Base-by-base conservation (phyloP, 2,329 filamentous ascomycete genomes). In the Penicillium concentricum region DNA sequence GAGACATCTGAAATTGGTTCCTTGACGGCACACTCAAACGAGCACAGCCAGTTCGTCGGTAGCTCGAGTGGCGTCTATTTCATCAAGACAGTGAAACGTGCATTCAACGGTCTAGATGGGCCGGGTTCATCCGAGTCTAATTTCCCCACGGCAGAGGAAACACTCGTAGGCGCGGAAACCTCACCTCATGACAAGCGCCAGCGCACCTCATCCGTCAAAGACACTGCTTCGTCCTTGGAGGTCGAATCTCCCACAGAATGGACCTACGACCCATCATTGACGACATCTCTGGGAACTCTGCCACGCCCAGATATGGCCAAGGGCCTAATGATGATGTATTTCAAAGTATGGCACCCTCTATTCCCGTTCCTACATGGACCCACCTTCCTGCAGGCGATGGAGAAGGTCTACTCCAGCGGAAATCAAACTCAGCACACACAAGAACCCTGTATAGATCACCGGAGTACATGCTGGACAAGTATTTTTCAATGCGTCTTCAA, bases 1-100 rank as follows among this genome's bases (percentile, higher is more conserved):
- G 58, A 60, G 38, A 68, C 70, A 10, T 71, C 73, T 41, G 75
- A 78, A 62, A 75, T 77, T 44, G 76, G 76, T 45, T 77, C 75
- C 51, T 63, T 78, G 51, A 76, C 72, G 28, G 73, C 76, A 20
- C 71, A 76, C 45, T 72, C 74, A 4, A 74, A 74, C 38, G 72
- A 78, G 38, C 76, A 79, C 57, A 81, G 79, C 49, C 75, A 81
- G 51, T 83, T 82, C 62, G 78, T 82, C 30, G 81, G 81, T 26
- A 81, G 78, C 61, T 79, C 79, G 13, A 81, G 77, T 39, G 81
- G 81, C 4, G 78, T 82, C 43, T 83, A 78, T 67, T 83, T 83
- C 66, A 75, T 80, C 62, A 81, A 83, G 56, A 82, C 81, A 1
- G 81, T 83, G 54, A 78, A 78, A 41, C 75, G 76, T 32, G 79